Percentiles rank a stretch among this genome's conserved stretches.
Evolutionary conservation across 2,329 filamentous ascomycete genomes (phyloP).

Genomic region (Biscogniauxia marginata): DNA sequence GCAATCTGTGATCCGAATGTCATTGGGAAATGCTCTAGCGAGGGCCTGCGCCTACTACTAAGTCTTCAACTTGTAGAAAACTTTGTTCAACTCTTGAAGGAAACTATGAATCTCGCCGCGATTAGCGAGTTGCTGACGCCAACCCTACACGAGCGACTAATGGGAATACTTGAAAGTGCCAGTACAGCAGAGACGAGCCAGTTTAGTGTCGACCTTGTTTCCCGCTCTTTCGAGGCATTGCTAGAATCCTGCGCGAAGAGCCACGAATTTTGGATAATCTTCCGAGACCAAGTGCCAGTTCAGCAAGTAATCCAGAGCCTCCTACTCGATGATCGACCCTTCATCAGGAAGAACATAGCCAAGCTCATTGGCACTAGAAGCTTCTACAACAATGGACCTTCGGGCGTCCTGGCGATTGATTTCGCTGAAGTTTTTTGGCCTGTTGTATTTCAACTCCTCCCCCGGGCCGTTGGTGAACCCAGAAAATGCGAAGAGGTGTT

Average conservation of each 20-base stretch:
- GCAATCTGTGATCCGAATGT: slow-evolving; percentile 60
- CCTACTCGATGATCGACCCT: slow-evolving; percentile 37
- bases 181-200: slow-evolving; percentile 22
- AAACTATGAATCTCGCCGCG: slow-evolving; percentile 21
- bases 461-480: slow-evolving; percentile 32
- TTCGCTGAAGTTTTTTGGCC: slow-evolving; percentile 51
- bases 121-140: slow-evolving; percentile 22
- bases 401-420: slow-evolving; percentile 33
- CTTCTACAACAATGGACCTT: slow-evolving; percentile 21
- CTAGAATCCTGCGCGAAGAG: slow-evolving; percentile 41
- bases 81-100: slow-evolving; percentile 53
- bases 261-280: slow-evolving; percentile 38
- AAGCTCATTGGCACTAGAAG: slow-evolving; percentile 31
- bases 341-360: slow-evolving; percentile 37
- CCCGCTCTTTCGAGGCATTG: slow-evolving; percentile 38
- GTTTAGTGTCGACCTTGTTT: slow-evolving; percentile 32
- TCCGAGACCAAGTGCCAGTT: slow-evolving; percentile 30
- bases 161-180: slow-evolving; percentile 22
- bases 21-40: slow-evolving; percentile 42
- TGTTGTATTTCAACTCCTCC: slow-evolving; percentile 36
- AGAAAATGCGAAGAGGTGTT: slow-evolving; percentile 43
- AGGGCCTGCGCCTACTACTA: slow-evolving; percentile 48
- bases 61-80: slow-evolving; percentile 55
- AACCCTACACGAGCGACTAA: slow-evolving; percentile 24
- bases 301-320: slow-evolving; percentile 34